These are phyloP conservation scores for Verticillium isaacii DNA, from an alignment of 2,329 filamentous ascomycete genomes.

Conservation along the genomic window DNA sequence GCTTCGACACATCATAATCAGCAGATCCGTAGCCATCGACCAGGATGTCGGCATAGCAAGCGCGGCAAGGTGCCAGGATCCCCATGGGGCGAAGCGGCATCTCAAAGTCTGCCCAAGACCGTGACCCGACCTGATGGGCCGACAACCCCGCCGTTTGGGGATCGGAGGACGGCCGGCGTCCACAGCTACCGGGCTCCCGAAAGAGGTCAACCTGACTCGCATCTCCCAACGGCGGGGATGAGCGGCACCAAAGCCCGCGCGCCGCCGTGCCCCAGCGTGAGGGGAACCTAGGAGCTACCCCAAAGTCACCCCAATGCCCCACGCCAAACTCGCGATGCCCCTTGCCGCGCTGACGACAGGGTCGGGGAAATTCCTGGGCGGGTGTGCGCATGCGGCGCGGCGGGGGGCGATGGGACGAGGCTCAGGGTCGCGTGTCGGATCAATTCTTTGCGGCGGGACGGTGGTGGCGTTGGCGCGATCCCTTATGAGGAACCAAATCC, in stretches of 20 bases:
- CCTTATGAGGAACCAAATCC: background rate
- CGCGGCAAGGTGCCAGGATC: background rate
- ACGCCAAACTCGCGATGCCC: background rate
- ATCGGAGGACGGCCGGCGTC: background rate
- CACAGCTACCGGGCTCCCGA: background rate
- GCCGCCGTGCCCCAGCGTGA: background rate
- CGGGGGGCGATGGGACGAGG: background rate
- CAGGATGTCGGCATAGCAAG: background rate
- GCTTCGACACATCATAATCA: constrained; percentile 32
- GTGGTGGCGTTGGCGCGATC: background rate
- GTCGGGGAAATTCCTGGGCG: background rate
- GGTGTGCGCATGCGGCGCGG: background rate
- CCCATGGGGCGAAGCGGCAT: constrained; percentile 1
- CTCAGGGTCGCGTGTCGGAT: background rate
- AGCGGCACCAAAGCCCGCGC: background rate
- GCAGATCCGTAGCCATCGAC: background rate
- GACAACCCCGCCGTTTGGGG: background rate
- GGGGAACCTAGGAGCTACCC: background rate
- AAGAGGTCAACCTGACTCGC: background rate
- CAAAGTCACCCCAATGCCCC: background rate
- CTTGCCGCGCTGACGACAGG: background rate
- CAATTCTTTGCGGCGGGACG: background rate
- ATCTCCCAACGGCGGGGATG: background rate
- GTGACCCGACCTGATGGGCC: background rate
- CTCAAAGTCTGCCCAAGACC: background rate